Percentiles rank a stretch among this genome's conserved stretches.
phyloP scores from a whole-genome alignment of 2,329 filamentous ascomycete genomes.

The Periconia sp. region DNA sequence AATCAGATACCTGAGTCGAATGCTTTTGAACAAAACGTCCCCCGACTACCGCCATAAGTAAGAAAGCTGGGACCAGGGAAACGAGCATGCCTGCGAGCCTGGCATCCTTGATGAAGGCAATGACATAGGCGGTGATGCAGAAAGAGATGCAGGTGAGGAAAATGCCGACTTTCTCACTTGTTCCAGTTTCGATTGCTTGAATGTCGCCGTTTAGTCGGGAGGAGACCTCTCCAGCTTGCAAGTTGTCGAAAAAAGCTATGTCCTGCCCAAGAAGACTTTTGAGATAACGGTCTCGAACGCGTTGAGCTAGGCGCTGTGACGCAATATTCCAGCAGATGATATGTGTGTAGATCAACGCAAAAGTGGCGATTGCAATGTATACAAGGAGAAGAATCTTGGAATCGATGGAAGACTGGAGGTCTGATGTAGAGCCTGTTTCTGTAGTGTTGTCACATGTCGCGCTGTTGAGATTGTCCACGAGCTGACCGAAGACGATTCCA shows the following conservation, averaged over 20 bases:
- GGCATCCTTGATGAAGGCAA: constrained; percentile 70
- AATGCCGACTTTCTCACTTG: constrained; percentile 73
- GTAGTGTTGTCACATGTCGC: constrained; percentile 56
- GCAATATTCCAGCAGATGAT: constrained; percentile 68
- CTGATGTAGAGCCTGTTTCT: constrained; percentile 19
- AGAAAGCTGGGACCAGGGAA: constrained; percentile 67
- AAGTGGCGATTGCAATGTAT: constrained; percentile 68
- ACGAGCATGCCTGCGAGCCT: constrained; percentile 69
- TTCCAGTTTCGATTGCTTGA: constrained; percentile 69
- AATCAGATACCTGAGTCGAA: constrained; percentile 56
- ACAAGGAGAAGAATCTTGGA: constrained; percentile 66
- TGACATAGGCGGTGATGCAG: constrained; percentile 70
- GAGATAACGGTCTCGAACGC: constrained; percentile 67
- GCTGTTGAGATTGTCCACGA: constrained; percentile 66
- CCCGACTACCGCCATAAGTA: constrained; percentile 64
- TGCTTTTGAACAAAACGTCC: constrained; percentile 62
- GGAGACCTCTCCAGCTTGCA: constrained; percentile 67
- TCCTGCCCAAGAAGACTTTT: constrained; percentile 65
- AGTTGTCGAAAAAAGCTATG: constrained; percentile 67
- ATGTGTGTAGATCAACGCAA: constrained; percentile 69
- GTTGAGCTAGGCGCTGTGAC: constrained; percentile 67
- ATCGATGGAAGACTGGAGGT: constrained; percentile 55
- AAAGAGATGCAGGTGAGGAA: constrained; percentile 67
- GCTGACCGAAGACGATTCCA: constrained; percentile 68
- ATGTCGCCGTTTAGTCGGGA: constrained; percentile 70